Evolutionary conservation across 306 rosid species (phyloP).

Genomic region (Sindora glabra): DNA sequence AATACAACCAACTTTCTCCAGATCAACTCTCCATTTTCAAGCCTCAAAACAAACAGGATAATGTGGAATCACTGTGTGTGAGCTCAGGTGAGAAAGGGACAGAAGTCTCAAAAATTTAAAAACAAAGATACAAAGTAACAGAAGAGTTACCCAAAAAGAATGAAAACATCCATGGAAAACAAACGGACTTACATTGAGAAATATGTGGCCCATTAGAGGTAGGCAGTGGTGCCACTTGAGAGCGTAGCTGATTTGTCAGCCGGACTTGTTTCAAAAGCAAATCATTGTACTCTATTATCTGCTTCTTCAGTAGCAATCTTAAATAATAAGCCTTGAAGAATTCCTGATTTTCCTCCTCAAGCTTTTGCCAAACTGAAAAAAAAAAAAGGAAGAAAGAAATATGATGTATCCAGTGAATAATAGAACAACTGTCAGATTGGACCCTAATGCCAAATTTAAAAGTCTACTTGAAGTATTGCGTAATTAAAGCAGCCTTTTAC

Average conservation of each 20-base stretch:
- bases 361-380: slow-evolving; percentile 89
- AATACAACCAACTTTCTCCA: too few relatives aligned
- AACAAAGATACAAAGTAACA: not conserved
- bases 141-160: not conserved
- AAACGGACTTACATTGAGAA: slow-evolving; percentile 41
- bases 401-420: not conserved
- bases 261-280: slow-evolving; percentile 66
- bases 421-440: not conserved
- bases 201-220: slow-evolving; percentile 64
- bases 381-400: slow-evolving; percentile 3
- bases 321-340: slow-evolving; percentile 84
- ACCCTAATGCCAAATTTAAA: not conserved
- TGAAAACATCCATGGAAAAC: not conserved
- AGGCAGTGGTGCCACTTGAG: slow-evolving; percentile 48
- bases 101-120: not conserved
- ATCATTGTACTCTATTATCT: slow-evolving; percentile 72
- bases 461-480: too few relatives aligned
- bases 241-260: slow-evolving; percentile 52
- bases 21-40: too few relatives aligned
- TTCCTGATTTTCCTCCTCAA: slow-evolving; percentile 84
- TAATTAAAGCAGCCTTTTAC: too few relatives aligned
- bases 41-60: too few relatives aligned
- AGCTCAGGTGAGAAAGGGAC: too few relatives aligned
- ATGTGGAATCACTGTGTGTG: too few relatives aligned
- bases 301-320: slow-evolving; percentile 77